Evolutionary conservation across 2,329 filamentous ascomycete genomes (phyloP), one percentile per base, ranked within the genome.

Genomic region (Aspergillus caelatus): DNA sequence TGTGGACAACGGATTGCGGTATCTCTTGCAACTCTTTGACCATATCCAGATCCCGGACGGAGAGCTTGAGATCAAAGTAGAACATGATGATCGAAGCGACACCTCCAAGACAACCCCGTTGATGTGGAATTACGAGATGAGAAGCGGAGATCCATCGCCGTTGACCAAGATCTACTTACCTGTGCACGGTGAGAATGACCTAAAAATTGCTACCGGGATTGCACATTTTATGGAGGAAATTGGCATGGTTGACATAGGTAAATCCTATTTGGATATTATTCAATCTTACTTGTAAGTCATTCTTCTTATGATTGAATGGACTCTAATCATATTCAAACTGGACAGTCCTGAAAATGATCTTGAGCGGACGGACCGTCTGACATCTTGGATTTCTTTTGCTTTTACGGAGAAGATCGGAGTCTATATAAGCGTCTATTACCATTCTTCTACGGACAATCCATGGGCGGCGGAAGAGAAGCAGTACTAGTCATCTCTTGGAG

Each of bases 341-440:
- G 8, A 30, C 10, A 52, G 48, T 3, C 16, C 62, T 58, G 14
- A 12, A 10, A 54, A 57, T 54, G 62, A 53, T n/a, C 48, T 52
- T n/a, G 19, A 9, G 16, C 21, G 39, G 26, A 39, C 26, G 8
- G 57, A 60, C 1, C 30, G 63, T 9, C 41, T 67, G 19, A 60
- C 57, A 9, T 65, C 62, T 6, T 69, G 65, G 65, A 54, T 69
- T 21, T 69, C 67, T 1, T 69, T 69, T 56, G 62, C 66, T 1
- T 69, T 68, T 28, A 63, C 62, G 2, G 65, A 69, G 39, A 60
- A 59, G 21, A 68, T 56, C 6, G 65, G 67, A 7, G 61, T 66
- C 1, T 69, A 69, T 26, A 23, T 69, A 19, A 68, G 66, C 39
- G 57, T 67, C 9, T 68, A 69, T 43, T 69, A 69, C 23, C 66